These are phyloP conservation scores for Microcos paniculata DNA, from an alignment of 345 rosid species.

Conservation along the genomic window DNA sequence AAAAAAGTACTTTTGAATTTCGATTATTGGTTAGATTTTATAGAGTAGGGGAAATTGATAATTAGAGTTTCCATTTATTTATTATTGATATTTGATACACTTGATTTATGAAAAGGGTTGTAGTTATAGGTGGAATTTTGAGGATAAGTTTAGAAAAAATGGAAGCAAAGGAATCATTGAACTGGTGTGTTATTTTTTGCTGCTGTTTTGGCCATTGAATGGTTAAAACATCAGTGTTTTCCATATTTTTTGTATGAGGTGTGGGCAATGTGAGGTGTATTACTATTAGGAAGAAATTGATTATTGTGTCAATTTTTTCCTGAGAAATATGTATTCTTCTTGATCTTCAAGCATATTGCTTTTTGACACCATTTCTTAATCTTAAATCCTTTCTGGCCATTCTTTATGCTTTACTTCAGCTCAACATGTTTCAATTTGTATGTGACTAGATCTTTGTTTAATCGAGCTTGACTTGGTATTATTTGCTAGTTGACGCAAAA, in stretches of 20 bases:
- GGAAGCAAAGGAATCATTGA: constrained; percentile 16
- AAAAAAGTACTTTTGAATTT: neutral
- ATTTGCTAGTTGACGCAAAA: neutral
- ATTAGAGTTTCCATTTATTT: constrained; percentile 28
- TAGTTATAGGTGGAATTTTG: constrained; percentile 16
- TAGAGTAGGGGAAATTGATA: constrained; percentile 23
- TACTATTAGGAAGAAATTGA: constrained; percentile 9
- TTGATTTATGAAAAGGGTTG: constrained; percentile 17
- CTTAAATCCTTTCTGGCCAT: constrained; percentile 5
- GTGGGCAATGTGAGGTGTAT: constrained; percentile 18
- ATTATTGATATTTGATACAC: constrained; percentile 20
- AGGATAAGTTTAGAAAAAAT: neutral
- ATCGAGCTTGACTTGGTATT: neutral
- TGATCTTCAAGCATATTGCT: constrained; percentile 27
- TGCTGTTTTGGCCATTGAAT: constrained; percentile 21
- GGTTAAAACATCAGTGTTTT: constrained; percentile 22
- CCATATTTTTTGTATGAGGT: neutral
- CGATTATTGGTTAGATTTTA: constrained; percentile 18
- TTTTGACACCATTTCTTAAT: neutral
- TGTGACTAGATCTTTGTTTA: neutral
- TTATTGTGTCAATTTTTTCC: constrained; percentile 4
- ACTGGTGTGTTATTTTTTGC: constrained; percentile 27
- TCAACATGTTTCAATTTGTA: neutral
- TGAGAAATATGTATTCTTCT: constrained; percentile 19
- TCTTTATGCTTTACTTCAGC: neutral